Conservation (phyloP, 78 protist genomes). For the Dictyostelium intermedium region DNA sequence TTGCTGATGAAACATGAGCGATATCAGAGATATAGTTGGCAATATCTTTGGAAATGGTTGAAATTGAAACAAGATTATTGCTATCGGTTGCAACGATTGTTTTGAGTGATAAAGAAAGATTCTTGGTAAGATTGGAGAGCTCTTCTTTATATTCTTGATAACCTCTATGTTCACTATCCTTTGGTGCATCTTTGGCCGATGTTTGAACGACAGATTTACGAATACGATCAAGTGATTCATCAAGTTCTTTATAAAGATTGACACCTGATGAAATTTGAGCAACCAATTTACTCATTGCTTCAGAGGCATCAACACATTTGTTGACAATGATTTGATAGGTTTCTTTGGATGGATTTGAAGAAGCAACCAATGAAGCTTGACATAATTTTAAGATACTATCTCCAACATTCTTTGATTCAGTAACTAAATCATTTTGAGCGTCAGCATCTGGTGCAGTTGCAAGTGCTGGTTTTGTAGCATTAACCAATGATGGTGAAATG, state of each 20-base stretch:
- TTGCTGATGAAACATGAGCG: neutral
- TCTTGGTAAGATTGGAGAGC: slow-evolving; percentile 16
- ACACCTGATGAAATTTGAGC: slow-evolving; percentile 76
- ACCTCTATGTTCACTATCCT: neutral
- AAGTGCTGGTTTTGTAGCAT: slow-evolving; percentile 24
- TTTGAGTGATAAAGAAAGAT: slow-evolving; percentile 61
- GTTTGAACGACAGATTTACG: neutral
- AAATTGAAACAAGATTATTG: slow-evolving; percentile 70
- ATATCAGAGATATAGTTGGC: slow-evolving; percentile 27
- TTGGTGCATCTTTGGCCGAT: neutral
- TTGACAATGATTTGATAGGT: slow-evolving; percentile 55
- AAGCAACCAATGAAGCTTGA: slow-evolving; percentile 58
- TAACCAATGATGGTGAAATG: slow-evolving; percentile 17
- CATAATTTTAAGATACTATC: slow-evolving; percentile 42
- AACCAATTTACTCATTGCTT: slow-evolving; percentile 59
- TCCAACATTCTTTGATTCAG: slow-evolving; percentile 66
- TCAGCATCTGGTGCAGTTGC: slow-evolving; percentile 66
- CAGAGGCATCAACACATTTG: slow-evolving; percentile 43
- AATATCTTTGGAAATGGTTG: slow-evolving; percentile 65
- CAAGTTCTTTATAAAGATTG: slow-evolving; percentile 73
- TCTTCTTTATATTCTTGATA: slow-evolving; percentile 83
- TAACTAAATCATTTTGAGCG: slow-evolving; percentile 54
- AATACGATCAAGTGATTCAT: slow-evolving; percentile 61
- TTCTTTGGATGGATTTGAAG: slow-evolving; percentile 66
- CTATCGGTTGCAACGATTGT: slow-evolving; percentile 65